Evolutionary conservation across 148 eudicot genomes (phyloP).

Genomic region (Drosera capensis): DNA sequence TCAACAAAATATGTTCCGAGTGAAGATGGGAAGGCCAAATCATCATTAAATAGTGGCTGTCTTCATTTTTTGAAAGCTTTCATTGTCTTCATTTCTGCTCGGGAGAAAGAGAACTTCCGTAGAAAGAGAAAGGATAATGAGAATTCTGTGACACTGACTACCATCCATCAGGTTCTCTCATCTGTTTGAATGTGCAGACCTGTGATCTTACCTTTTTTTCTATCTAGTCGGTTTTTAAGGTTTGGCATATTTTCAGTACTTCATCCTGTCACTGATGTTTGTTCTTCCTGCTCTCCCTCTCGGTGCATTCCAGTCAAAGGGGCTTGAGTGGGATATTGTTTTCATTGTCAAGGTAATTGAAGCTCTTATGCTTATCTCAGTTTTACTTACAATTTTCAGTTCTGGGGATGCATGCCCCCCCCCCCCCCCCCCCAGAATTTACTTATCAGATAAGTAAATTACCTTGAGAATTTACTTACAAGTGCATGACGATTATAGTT

Average conservation of each 20-base stretch:
- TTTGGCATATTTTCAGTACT: slow-evolving; percentile 6
- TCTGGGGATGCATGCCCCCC: too few relatives aligned
- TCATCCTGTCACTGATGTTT: not conserved
- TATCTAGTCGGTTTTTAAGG: not conserved
- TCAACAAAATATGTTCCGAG: slow-evolving; percentile 27
- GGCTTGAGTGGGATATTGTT: slow-evolving; percentile 95
- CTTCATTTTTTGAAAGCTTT: slow-evolving; percentile 41
- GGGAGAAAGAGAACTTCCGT: slow-evolving; percentile 77
- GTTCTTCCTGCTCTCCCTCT: slow-evolving; percentile 2
- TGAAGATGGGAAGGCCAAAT: slow-evolving; percentile 23
- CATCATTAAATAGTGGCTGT: slow-evolving; percentile 42
- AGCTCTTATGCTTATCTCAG: too few relatives aligned
- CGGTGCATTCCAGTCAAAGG: slow-evolving; percentile 69
- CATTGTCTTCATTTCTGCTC: slow-evolving; percentile 57
- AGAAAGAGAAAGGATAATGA: slow-evolving; percentile 61
- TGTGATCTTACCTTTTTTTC: too few relatives aligned
- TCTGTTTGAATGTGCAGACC: too few relatives aligned
- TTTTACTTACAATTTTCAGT: too few relatives aligned
- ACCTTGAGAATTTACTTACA: too few relatives aligned
- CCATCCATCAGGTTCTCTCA: slow-evolving; percentile 77
- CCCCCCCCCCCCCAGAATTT: too few relatives aligned
- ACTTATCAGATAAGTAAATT: too few relatives aligned
- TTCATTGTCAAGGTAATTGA: slow-evolving; percentile 76
- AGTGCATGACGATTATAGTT: too few relatives aligned
- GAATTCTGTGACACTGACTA: slow-evolving; percentile 75